These are phyloP conservation scores for Lathyrus oleraceus DNA, from an alignment of 306 rosid genomes.

Conservation along the genomic window DNA sequence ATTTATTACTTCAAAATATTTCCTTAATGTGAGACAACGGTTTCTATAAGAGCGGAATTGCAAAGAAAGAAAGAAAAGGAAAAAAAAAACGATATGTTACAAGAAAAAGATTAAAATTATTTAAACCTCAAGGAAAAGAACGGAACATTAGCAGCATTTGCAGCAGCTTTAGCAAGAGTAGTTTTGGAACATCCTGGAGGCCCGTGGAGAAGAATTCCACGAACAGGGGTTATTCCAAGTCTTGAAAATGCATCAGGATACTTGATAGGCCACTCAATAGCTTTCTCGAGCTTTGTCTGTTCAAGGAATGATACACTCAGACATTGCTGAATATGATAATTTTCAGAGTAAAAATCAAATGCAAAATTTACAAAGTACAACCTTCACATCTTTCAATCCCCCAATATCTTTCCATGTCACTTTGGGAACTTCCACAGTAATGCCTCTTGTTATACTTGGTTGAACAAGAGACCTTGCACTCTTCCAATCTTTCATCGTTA, in stretches of 20 bases:
- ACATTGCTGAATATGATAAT: constrained; percentile 20
- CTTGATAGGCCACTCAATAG: constrained; percentile 93
- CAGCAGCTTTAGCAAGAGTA: constrained; percentile 96
- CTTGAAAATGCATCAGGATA: constrained; percentile 65
- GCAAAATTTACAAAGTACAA: constrained; percentile 39
- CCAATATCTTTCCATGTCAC: constrained; percentile 95
- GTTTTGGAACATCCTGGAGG: constrained; percentile 99
- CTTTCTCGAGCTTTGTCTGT: constrained; percentile 87
- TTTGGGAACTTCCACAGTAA: constrained; percentile 80
- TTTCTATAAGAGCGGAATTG: constrained; percentile 12
- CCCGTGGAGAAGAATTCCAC: constrained; percentile 94
- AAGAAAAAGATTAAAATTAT: constrained; percentile 17
- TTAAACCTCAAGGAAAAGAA: constrained; percentile 89
- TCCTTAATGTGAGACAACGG: constrained; percentile 19
- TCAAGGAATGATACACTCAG: constrained; percentile 31
- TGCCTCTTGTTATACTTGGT: constrained; percentile 93
- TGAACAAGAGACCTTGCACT: constrained; percentile 65
- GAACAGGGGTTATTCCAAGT: constrained; percentile 81
- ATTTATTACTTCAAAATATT: constrained; percentile 37
- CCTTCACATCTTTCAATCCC: constrained; percentile 85
- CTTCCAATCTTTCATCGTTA: constrained; percentile 77
- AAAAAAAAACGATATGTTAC: neutral
- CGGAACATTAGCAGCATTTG: constrained; percentile 88
- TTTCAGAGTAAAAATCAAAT: constrained; percentile 29
- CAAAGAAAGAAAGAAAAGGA: neutral